Evolutionary conservation across 2,329 filamentous ascomycete species (phyloP), one percentile per base, ranked within the genome.

Genomic region (Colletotrichum euphorbiae): DNA sequence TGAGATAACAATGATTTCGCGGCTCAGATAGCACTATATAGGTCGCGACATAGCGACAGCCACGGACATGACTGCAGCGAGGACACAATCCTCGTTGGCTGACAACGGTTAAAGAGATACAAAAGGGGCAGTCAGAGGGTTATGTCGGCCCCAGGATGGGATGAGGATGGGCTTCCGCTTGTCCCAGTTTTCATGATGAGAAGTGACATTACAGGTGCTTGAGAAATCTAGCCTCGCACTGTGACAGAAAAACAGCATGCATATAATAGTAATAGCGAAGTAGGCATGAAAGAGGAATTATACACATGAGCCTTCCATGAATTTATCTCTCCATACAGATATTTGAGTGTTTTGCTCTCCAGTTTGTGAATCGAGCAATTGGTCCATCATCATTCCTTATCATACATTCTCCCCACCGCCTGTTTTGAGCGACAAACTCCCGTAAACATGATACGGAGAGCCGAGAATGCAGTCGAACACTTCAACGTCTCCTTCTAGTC

Each of bases 271-370:
- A n/a, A 55, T 55, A 7, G 33, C 50, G 33, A 56, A n/a, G 3
- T 40, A 3, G 59, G 36, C 36, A 38, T 38, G 36, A 43, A 42
- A 21, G 55, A 24, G 2, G 28, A 55, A 66, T 55, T 43, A 66
- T 66, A 62, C 57, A 66, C 57, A 46, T 42, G 24, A 15, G 36
- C 13, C 24, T 55, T 54, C 31, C 56, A 56, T 31, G 15, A 12
- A 8, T 56, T 43, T 21, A 43, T 38, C 40, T 69, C 66, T 43
- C 60, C 66, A 55, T 69, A 69, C 55, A 69, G 40, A 60, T 66
- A 21, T 31, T 43, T 36, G 61, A 48, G 40, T 60, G 56, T 55
- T 52, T 36, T 17, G 19, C 46, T 60, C 55, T 38, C 12, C 31
- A 28, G 56, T 6, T 54, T 46, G 46, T 17, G 24, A 43, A 40